phyloP scores from a whole-genome alignment of 208 protist genomes.

The Acanthamoeba rhysodes region DNA sequence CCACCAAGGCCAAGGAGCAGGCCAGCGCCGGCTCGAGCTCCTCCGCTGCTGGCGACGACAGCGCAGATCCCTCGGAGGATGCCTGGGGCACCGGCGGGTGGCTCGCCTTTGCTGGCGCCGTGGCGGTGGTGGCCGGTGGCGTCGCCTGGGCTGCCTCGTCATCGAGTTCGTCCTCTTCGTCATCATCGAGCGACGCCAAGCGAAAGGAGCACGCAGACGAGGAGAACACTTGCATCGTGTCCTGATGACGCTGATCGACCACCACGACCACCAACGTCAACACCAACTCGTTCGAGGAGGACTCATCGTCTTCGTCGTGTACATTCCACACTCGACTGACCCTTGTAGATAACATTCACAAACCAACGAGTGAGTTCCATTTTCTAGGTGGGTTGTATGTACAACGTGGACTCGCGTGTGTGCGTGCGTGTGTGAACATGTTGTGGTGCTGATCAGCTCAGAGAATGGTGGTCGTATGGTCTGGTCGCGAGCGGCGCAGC shows the following conservation, averaged over 20 bases:
- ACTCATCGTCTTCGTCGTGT: background rate
- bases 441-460: background rate
- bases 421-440: background rate
- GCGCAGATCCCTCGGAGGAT: background rate
- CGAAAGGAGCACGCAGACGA: constrained; percentile 22
- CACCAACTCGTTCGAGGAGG: background rate
- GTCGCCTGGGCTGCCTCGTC: constrained; percentile 15
- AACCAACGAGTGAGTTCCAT: background rate
- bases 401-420: background rate
- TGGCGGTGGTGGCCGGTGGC: constrained; percentile 22
- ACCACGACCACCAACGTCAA: background rate
- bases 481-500: background rate
- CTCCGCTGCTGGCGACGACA: background rate
- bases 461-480: background rate
- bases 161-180: background rate
- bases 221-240: constrained; percentile 23
- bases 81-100: background rate
- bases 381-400: background rate
- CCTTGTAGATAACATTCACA: background rate
- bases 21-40: background rate
- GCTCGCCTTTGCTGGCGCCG: constrained; percentile 18
- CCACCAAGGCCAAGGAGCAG: constrained; percentile 14
- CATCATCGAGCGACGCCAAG: background rate
- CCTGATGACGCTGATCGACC: background rate
- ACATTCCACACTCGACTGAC: background rate